Percentiles rank a stretch among this genome's conserved stretches.
Conservation (phyloP, 768 basidiomycete genomes). For the Coprinopsis sp. region DNA sequence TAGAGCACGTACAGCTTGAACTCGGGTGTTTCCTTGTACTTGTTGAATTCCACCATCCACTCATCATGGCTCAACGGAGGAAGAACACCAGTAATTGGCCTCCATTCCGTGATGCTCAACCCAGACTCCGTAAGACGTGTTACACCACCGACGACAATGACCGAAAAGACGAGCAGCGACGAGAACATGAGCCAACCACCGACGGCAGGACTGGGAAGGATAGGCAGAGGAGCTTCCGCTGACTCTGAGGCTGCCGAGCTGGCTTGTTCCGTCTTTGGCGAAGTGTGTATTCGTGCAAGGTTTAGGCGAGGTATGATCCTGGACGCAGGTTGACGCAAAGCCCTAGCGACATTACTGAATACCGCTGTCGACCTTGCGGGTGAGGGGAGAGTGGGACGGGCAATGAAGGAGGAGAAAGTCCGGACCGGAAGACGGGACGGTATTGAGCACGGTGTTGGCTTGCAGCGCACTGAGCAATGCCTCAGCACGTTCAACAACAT, state of each 20-base stretch:
- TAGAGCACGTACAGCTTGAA: conserved; percentile 75
- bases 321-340: conserved; percentile 1
- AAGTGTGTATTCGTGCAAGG: conserved; percentile 3
- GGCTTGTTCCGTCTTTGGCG: conserved; percentile 8
- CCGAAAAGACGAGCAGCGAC: conserved; percentile 81
- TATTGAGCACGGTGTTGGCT: conserved; percentile 3
- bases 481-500: conserved; percentile 25
- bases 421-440: background rate
- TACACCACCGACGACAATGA: conserved; percentile 93
- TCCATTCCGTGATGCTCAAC: conserved; percentile 97
- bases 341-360: background rate
- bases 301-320: background rate
- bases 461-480: conserved; percentile 13
- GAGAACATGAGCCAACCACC: conserved; percentile 84
- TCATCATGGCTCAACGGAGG: conserved; percentile 73
- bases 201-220: conserved; percentile 64
- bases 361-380: background rate
- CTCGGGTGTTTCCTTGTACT: conserved; percentile 93
- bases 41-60: conserved; percentile 88
- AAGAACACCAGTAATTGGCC: conserved; percentile 81
- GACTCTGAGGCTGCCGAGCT: conserved; percentile 7
- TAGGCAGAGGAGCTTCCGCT: conserved; percentile 26
- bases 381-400: background rate
- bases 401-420: conserved; percentile 5
- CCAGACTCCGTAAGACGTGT: conserved; percentile 97